These are phyloP conservation scores for Prunus fruticosa DNA, from an alignment of 306 rosid genomes.

Conservation along the genomic window DNA sequence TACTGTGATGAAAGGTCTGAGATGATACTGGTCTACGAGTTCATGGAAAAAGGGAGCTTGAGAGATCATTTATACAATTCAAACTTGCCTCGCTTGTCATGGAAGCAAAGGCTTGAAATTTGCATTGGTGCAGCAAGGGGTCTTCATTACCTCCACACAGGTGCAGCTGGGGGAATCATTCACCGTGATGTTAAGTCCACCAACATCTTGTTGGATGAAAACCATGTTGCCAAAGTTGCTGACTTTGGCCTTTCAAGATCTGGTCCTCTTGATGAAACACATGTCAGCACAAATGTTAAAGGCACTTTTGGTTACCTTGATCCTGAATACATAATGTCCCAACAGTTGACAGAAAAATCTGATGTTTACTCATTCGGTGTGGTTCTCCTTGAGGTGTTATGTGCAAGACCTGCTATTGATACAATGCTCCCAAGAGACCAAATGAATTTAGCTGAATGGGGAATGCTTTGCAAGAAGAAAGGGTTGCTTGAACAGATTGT, in stretches of 20 bases:
- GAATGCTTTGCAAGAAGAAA: constrained; percentile 39
- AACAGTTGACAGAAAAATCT: constrained; percentile 46
- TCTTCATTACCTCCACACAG: constrained; percentile 55
- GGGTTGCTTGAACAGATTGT: constrained; percentile 42
- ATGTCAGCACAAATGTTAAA: constrained; percentile 49
- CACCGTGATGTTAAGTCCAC: constrained; percentile 58
- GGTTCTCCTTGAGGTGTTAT: constrained; percentile 47
- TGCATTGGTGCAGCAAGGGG: constrained; percentile 57
- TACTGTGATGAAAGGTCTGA: constrained; percentile 53
- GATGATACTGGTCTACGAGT: constrained; percentile 56
- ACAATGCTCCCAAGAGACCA: constrained; percentile 41
- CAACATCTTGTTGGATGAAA: constrained; percentile 44
- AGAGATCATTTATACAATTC: constrained; percentile 47
- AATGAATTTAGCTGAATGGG: constrained; percentile 54
- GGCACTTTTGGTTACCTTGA: constrained; percentile 59
- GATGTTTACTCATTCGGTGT: constrained; percentile 60
- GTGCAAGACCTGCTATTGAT: constrained; percentile 47
- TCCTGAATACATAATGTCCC: constrained; percentile 46
- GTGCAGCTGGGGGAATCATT: constrained; percentile 50
- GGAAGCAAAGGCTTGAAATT: constrained; percentile 59
- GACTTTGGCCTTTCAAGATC: constrained; percentile 56
- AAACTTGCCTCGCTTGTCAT: constrained; percentile 33
- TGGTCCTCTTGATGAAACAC: constrained; percentile 37
- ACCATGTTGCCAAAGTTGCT: constrained; percentile 50
- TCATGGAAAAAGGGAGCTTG: constrained; percentile 52